Conservation (phyloP, 495 filamentous ascomycete genomes). For the Annulohypoxylon moriforme region DNA sequence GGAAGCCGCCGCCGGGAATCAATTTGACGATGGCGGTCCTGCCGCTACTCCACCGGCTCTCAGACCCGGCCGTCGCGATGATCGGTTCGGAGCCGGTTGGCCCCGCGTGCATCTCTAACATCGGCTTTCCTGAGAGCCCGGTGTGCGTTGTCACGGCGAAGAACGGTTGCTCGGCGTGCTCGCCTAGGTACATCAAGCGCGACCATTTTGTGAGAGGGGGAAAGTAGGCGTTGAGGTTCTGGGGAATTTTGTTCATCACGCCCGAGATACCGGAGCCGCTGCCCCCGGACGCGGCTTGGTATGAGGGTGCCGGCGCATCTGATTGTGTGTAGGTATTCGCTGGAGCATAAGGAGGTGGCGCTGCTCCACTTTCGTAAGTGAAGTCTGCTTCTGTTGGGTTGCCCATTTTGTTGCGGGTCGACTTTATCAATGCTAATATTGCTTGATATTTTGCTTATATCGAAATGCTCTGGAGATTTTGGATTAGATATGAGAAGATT, state of each 20-base stretch:
- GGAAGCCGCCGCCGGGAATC: constrained; percentile 8
- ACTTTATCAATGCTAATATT: neutral
- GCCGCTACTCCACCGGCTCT: constrained; percentile 27
- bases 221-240: constrained; percentile 42
- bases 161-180: constrained; percentile 36
- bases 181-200: constrained; percentile 34
- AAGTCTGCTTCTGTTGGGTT: constrained; percentile 21
- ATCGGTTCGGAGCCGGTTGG: constrained; percentile 33
- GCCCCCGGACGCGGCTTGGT: constrained; percentile 7
- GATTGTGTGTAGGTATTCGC: neutral
- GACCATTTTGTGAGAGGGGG: constrained; percentile 8
- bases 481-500: neutral
- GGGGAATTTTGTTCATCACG: constrained; percentile 34
- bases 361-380: neutral
- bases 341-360: constrained; percentile 22
- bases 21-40: constrained; percentile 26
- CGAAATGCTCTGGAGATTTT: neutral
- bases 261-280: constrained; percentile 9
- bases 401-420: constrained; percentile 10
- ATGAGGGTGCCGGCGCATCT: constrained; percentile 14
- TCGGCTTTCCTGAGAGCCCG: constrained; percentile 31
- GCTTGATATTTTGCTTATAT: neutral
- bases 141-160: constrained; percentile 32
- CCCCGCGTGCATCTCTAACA: constrained; percentile 41
- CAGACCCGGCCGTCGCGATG: constrained; percentile 34